Conservation (phyloP, 495 filamentous ascomycete genomes). For the Astrocystis sublimbata region DNA sequence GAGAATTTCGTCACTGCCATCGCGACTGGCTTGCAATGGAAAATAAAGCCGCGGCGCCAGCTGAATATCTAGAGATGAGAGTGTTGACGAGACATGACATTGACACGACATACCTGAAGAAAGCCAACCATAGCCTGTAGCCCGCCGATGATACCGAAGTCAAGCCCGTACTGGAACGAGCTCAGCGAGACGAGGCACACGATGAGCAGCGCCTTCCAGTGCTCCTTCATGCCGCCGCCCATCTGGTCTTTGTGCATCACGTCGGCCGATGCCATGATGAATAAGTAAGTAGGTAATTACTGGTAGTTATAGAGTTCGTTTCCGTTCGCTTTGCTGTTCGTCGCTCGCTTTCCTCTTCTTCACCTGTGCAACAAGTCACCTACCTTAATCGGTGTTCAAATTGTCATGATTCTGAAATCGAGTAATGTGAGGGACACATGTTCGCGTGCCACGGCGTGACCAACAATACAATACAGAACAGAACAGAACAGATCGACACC, state of each 20-base stretch:
- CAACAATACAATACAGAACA: no score
- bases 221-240: slow-evolving; percentile 36
- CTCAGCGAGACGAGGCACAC: slow-evolving; percentile 51
- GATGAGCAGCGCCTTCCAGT: slow-evolving; percentile 45
- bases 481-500: no score
- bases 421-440: no score
- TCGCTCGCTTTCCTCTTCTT: not conserved
- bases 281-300: not conserved
- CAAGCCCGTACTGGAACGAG: slow-evolving; percentile 64
- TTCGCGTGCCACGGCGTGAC: no score
- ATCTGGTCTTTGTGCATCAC: slow-evolving; percentile 24
- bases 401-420: no score
- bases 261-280: slow-evolving; percentile 25
- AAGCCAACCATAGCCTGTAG: slow-evolving; percentile 66
- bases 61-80: not conserved
- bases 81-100: not conserved
- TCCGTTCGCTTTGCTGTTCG: not conserved
- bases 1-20: slow-evolving; percentile 3
- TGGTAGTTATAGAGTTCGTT: not conserved
- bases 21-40: not conserved
- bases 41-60: no score
- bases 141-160: slow-evolving; percentile 62
- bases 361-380: no score
- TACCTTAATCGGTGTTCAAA: no score
- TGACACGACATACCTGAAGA: slow-evolving; percentile 39